phyloP scores from a whole-genome alignment of 768 basidiomycete species.

The Lepiota venenata region DNA sequence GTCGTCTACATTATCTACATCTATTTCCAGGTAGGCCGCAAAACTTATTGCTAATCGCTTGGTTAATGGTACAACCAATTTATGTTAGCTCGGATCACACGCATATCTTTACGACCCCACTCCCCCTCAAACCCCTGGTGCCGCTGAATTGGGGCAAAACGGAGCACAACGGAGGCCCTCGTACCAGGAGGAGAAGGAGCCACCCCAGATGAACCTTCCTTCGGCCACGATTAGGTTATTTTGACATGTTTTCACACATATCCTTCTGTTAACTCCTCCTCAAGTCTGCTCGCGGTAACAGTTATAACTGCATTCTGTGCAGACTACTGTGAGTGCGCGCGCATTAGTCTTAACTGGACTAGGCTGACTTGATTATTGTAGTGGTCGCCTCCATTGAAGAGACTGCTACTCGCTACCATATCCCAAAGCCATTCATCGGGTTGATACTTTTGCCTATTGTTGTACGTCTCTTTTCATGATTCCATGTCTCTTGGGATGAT shows the following conservation, averaged over 20 bases:
- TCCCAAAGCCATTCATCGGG: slow-evolving; percentile 85
- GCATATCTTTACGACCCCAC: slow-evolving; percentile 50
- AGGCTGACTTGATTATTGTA: slow-evolving; percentile 29
- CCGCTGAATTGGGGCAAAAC: neutral
- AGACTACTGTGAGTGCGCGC: slow-evolving; percentile 62
- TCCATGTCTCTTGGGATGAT: neutral
- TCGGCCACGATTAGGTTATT: slow-evolving; percentile 60
- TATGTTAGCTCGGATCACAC: slow-evolving; percentile 66
- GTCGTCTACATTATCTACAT: slow-evolving; percentile 72
- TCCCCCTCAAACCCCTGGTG: neutral
- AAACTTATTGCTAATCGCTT: neutral
- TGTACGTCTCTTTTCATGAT: slow-evolving; percentile 35
- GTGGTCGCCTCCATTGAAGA: slow-evolving; percentile 94
- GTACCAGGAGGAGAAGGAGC: slow-evolving; percentile 33
- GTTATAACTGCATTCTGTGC: slow-evolving; percentile 86
- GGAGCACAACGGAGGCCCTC: slow-evolving; percentile 16
- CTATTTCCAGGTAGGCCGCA: slow-evolving; percentile 60
- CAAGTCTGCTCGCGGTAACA: slow-evolving; percentile 68
- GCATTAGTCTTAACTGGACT: neutral
- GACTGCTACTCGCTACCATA: slow-evolving; percentile 73
- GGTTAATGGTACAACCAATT: neutral
- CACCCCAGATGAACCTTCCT: slow-evolving; percentile 64
- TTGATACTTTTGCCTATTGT: slow-evolving; percentile 87
- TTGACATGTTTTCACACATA: slow-evolving; percentile 2
- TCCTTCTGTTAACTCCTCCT: neutral